Percentiles rank a stretch among this genome's conserved stretches.
Evolutionary conservation across 2,329 filamentous ascomycete genomes (phyloP).

Genomic region (Neodidymelliopsis sp.): DNA sequence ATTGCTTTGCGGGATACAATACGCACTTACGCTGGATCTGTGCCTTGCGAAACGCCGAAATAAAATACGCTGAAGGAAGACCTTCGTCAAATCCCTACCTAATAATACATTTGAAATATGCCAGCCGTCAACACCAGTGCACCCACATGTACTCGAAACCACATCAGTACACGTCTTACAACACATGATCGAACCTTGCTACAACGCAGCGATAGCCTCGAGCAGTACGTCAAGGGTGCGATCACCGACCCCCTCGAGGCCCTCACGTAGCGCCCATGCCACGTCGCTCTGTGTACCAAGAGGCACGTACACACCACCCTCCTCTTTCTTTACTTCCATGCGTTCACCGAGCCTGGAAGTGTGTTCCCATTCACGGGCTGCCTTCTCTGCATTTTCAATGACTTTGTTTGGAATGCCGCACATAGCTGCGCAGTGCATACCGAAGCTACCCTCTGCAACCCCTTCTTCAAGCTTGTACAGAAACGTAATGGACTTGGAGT

Average conservation of each 20-base stretch:
- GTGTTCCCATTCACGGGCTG: conserved; percentile 93
- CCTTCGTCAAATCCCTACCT: no score
- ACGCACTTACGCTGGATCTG: no score
- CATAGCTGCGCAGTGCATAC: conserved; percentile 99
- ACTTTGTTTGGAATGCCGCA: conserved; percentile 87
- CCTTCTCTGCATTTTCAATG: conserved; percentile 85
- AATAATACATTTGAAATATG: conserved; percentile 1
- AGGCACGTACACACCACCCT: conserved; percentile 80
- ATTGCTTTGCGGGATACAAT: no score
- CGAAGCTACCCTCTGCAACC: conserved; percentile 94
- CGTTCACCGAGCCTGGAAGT: conserved; percentile 90
- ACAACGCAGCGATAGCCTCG: conserved; percentile 64
- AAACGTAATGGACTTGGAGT: conserved; percentile 88
- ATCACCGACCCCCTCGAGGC: conserved; percentile 54
- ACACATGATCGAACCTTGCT: not conserved
- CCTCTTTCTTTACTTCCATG: conserved; percentile 73
- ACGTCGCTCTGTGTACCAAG: conserved; percentile 89
- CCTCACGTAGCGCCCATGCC: conserved; percentile 73
- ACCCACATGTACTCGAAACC: not conserved
- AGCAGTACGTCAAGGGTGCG: conserved; percentile 64
- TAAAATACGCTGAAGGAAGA: no score
- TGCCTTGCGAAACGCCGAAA: no score
- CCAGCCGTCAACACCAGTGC: not conserved
- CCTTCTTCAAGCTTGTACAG: conserved; percentile 93
- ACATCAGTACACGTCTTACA: not conserved